These are phyloP conservation scores for Gaeumannomyces tritici DNA, from an alignment of 2,329 filamentous ascomycete genomes.

Conservation along the genomic window DNA sequence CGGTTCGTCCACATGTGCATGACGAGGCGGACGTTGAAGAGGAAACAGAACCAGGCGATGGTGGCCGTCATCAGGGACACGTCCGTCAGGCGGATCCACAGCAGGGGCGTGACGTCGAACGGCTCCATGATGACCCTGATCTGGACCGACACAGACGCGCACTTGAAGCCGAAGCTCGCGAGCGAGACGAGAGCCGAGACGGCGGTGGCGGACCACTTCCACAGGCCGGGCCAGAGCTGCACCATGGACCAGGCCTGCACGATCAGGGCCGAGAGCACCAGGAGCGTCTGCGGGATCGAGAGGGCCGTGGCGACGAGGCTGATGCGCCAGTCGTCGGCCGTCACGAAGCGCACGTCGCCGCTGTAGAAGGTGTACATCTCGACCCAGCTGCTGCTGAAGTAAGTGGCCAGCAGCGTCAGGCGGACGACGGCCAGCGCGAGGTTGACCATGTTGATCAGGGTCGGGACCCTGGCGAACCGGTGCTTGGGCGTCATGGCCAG, in stretches of 20 bases:
- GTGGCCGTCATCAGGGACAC: slow-evolving; percentile 18
- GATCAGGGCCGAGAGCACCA: slow-evolving; percentile 36
- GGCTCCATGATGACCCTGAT: slow-evolving; percentile 18
- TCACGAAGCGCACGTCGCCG: slow-evolving; percentile 42
- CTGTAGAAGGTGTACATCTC: slow-evolving; percentile 52
- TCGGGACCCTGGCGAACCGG: slow-evolving; percentile 56
- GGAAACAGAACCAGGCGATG: slow-evolving; percentile 40
- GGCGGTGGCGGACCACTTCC: slow-evolving; percentile 17
- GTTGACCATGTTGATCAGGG: slow-evolving; percentile 53
- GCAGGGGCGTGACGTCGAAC: slow-evolving; percentile 6
- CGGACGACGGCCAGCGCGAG: slow-evolving; percentile 53
- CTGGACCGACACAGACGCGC: slow-evolving; percentile 26
- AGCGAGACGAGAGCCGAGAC: slow-evolving; percentile 24
- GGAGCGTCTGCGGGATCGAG: slow-evolving; percentile 31
- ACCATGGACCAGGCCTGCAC: slow-evolving; percentile 45
- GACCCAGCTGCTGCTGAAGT: slow-evolving; percentile 50
- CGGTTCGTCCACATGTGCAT: slow-evolving; percentile 37
- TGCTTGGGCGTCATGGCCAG: slow-evolving; percentile 55
- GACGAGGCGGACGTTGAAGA: slow-evolving; percentile 43
- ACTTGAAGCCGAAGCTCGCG: slow-evolving; percentile 17
- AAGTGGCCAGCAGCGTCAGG: slow-evolving; percentile 44
- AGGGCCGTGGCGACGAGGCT: slow-evolving; percentile 30
- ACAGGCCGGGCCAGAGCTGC: slow-evolving; percentile 30
- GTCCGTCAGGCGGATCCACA: slow-evolving; percentile 28
- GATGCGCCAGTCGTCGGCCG: slow-evolving; percentile 21